Evolutionary conservation across 176 grass and related monocot species (phyloP).

Genomic region (Zea luxurians): DNA sequence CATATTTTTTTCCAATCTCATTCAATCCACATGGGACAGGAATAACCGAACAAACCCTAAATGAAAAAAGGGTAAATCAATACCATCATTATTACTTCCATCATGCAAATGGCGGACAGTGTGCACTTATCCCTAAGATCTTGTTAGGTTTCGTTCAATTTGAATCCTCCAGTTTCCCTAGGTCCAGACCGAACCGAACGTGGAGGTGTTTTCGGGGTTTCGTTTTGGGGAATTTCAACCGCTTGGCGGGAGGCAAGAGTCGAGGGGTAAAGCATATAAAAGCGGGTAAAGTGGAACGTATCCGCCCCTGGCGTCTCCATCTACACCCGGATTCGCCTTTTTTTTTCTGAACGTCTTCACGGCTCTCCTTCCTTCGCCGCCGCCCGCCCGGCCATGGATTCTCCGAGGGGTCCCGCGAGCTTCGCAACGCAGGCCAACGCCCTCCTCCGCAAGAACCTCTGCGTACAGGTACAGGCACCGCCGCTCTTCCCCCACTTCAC

Average conservation of each 20-base stretch:
- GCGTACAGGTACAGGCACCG: conserved; percentile 42
- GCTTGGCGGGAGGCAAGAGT: conserved; percentile 6
- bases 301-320: background rate
- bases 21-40: too few relatives aligned
- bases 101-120: too few relatives aligned
- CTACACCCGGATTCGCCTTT: background rate
- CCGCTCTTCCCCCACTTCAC: background rate
- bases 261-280: background rate
- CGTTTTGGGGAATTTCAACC: background rate
- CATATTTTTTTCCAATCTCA: too few relatives aligned
- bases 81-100: too few relatives aligned
- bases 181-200: too few relatives aligned
- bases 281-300: background rate
- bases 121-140: too few relatives aligned
- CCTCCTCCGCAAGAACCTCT: conserved; percentile 63
- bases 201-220: background rate
- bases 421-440: conserved; percentile 58
- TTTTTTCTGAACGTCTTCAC: background rate
- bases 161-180: too few relatives aligned
- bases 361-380: background rate
- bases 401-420: conserved; percentile 34
- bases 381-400: conserved; percentile 24
- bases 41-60: too few relatives aligned
- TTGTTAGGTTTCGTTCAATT: too few relatives aligned
- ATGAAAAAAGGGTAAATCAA: too few relatives aligned